phyloP scores from a whole-genome alignment of 108 stramenopile species.

The Aureococcus anophagefferens region DNA sequence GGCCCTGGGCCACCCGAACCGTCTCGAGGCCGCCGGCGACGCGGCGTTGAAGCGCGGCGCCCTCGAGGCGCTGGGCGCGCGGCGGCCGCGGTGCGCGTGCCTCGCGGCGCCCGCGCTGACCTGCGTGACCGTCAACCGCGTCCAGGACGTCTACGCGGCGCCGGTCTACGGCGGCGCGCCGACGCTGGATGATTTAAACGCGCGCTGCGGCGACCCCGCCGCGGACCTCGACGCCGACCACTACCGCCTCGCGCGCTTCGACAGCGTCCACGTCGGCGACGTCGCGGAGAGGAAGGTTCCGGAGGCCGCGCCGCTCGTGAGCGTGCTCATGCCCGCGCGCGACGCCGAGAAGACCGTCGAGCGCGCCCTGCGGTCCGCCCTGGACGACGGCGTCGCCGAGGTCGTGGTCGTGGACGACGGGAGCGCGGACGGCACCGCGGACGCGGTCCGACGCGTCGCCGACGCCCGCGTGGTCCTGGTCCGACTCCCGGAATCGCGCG shows the following conservation, averaged over 20 bases:
- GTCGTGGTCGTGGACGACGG: conserved; percentile 42
- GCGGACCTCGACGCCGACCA: conserved; percentile 15
- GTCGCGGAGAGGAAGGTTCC: conserved; percentile 5
- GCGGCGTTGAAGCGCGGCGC: neutral
- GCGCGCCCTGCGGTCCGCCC: neutral
- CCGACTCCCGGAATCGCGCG: conserved; percentile 18
- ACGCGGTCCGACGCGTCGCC: conserved; percentile 16
- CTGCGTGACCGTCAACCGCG: conserved; percentile 35
- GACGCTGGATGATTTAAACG: neutral
- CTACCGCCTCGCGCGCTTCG: conserved; percentile 25
- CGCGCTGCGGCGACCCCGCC: neutral
- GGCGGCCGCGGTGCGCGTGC: conserved; percentile 9
- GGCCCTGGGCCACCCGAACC: conserved; percentile 26
- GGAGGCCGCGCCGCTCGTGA: neutral
- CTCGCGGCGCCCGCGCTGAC: conserved; percentile 23
- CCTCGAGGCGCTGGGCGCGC: neutral
- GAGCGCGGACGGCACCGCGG: conserved; percentile 36
- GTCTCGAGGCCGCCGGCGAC: conserved; percentile 29
- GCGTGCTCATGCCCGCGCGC: neutral
- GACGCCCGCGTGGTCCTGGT: conserved; percentile 6
- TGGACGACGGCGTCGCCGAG: conserved; percentile 2
- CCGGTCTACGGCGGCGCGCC: conserved; percentile 12
- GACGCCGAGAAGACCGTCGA: neutral
- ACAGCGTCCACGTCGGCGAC: conserved; percentile 37
- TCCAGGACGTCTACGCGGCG: conserved; percentile 34